Base-by-base conservation (phyloP, 2,329 filamentous ascomycete species). In the Curvularia eragrostidis region DNA sequence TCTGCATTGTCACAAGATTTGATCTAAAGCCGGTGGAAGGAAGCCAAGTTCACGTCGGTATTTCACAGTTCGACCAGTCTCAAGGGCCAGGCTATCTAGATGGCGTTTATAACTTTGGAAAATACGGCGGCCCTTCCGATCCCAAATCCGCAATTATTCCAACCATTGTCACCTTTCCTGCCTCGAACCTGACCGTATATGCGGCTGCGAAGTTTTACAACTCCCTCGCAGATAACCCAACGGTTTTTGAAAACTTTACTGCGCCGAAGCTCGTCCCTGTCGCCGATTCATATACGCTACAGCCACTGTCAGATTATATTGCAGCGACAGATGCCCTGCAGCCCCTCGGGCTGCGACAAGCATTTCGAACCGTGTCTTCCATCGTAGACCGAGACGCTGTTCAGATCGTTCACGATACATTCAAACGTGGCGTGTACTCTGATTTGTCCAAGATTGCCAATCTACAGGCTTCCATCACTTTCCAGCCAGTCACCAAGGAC, bases 171-270 rank as follows among this genome's bases (percentile, higher is more conserved):
- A 57, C 57, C 1, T 56, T 67, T 4, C 65, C 66, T 1, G 42
- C 56, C 0, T 21, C 46, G 9, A 61, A 63, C 24, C 5, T 63
- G 26, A 65, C 65, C 1, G 51, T 59, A 3, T 69, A 70, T 39
- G 50, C 50, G 26, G 62, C 65, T 18, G 57, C 56, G 5, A 60
- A 60, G 50, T 69, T 68, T 19, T 64, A 69, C 60, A 62, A 70
- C 30, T 68, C 65, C 3, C 23, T 52, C 18, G 58, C 48, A 2
- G 49, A 65, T 26, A 64, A 54, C 15, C 52, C 61, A 0, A 39
- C 28, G 12, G 58, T 50, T 2, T 68, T 66, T n/a, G 60, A 65
- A 21, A 69, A 69, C 41, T 67, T 69, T 38, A 69, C 63, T 6
- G 59, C 65, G 1, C 66, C 65, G 3, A 54, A 47, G 15, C 43